These are phyloP conservation scores for Nothophoma quercina DNA, from an alignment of 2,329 filamentous ascomycete genomes.

Conservation along the genomic window DNA sequence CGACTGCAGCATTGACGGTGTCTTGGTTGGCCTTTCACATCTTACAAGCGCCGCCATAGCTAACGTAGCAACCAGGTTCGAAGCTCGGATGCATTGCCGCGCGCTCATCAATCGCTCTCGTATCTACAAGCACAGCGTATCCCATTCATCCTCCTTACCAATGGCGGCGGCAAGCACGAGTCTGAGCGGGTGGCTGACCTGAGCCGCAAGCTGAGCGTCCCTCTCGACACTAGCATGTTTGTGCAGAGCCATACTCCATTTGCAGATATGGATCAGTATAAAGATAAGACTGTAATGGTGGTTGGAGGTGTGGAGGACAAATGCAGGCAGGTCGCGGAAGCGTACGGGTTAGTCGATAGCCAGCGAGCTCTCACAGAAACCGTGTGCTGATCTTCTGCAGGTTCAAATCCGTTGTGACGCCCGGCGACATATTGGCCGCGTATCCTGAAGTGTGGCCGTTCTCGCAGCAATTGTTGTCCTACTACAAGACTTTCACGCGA, in stretches of 20 bases:
- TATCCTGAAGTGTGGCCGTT: slow-evolving; percentile 86
- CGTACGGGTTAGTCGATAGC: slow-evolving; percentile 45
- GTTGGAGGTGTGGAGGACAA: slow-evolving; percentile 59
- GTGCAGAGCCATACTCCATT: slow-evolving; percentile 94
- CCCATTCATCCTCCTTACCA: slow-evolving; percentile 94
- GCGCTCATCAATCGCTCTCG: slow-evolving; percentile 75
- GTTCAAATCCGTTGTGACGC: slow-evolving; percentile 77
- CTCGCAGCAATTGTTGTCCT: slow-evolving; percentile 67
- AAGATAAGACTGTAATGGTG: slow-evolving; percentile 60
- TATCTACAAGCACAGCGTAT: slow-evolving; percentile 78
- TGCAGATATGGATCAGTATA: slow-evolving; percentile 67
- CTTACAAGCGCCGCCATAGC: neutral
- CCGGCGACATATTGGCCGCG: slow-evolving; percentile 79
- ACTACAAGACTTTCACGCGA: slow-evolving; percentile 66
- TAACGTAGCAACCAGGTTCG: slow-evolving; percentile 52
- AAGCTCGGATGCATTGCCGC: slow-evolving; percentile 78
- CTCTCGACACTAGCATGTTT: slow-evolving; percentile 73
- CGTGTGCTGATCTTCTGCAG: slow-evolving; percentile 22
- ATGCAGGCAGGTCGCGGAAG: slow-evolving; percentile 76
- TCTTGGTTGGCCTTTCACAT: slow-evolving; percentile 67
- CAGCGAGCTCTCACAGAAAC: neutral
- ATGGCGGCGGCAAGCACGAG: slow-evolving; percentile 90
- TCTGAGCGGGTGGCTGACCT: slow-evolving; percentile 74
- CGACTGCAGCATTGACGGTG: slow-evolving; percentile 79
- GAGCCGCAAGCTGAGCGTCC: slow-evolving; percentile 68